These are phyloP conservation scores for Pseudocercospora fijiensis DNA, from an alignment of 2,329 filamentous ascomycete species.

Conservation along the genomic window DNA sequence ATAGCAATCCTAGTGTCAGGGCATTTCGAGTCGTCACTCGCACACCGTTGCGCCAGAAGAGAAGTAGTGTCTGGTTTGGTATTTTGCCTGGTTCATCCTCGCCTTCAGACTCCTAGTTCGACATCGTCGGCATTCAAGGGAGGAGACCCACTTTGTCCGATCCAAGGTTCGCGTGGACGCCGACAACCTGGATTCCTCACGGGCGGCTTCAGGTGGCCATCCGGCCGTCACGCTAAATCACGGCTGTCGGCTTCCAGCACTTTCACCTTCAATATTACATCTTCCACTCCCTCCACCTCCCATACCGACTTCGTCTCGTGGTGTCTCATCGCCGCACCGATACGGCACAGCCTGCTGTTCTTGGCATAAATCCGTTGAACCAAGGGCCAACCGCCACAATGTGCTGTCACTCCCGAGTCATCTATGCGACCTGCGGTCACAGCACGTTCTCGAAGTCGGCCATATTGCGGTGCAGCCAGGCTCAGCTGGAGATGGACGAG, in stretches of 20 bases:
- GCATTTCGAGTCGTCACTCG: not conserved
- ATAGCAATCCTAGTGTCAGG: not conserved
- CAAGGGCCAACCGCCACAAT: not conserved
- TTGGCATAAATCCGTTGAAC: not conserved
- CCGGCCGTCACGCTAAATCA: not conserved
- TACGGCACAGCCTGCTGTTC: not conserved
- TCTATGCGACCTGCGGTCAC: constrained; percentile 4
- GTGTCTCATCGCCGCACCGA: not conserved
- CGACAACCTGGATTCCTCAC: not conserved
- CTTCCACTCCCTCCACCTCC: not conserved
- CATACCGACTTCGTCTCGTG: not conserved
- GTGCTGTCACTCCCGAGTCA: constrained; percentile 6
- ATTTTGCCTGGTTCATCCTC: not conserved
- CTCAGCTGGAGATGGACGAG: not conserved
- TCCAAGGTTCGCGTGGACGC: not conserved
- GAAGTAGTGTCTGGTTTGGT: constrained; percentile 3
- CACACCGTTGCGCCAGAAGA: not conserved
- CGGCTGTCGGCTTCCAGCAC: not conserved
- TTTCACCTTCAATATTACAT: not conserved
- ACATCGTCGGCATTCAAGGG: not conserved
- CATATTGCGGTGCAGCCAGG: not conserved
- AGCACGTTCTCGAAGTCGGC: constrained; percentile 3
- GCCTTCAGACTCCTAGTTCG: not conserved
- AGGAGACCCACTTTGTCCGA: constrained; percentile 1
- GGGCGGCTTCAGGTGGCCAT: not conserved